Conservation (phyloP, 371 early-diverging fungal genomes). For the Mucor mucedo region DNA sequence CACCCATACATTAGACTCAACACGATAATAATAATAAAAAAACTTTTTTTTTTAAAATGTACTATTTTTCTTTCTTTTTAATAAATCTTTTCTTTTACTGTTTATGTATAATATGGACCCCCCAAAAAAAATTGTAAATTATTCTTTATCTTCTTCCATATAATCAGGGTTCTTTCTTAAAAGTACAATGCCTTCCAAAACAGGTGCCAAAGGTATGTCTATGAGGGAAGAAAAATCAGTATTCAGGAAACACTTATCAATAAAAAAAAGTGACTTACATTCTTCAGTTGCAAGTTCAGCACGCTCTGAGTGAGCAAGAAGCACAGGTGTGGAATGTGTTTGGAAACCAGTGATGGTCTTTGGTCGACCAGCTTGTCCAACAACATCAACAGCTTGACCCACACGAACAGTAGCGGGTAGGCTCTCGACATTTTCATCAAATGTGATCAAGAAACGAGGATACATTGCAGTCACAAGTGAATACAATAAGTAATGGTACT, state of each 20-base stretch:
- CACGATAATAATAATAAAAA: constrained; percentile 17
- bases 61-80: background rate
- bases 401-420: constrained; percentile 92
- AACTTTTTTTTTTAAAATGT: constrained; percentile 8
- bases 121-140: constrained; percentile 1
- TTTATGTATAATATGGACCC: constrained; percentile 6
- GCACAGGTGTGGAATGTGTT: constrained; percentile 97
- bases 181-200: constrained; percentile 95
- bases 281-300: constrained; percentile 98
- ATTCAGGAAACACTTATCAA: background rate
- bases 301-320: constrained; percentile 94
- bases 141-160: constrained; percentile 74
- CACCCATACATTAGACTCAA: constrained; percentile 53
- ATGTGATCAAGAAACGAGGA: constrained; percentile 96
- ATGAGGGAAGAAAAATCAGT: constrained; percentile 9
- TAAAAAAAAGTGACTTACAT: constrained; percentile 53
- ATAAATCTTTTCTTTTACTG: constrained; percentile 6
- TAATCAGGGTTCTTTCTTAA: constrained; percentile 92
- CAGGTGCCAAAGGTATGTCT: constrained; percentile 77
- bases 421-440: constrained; percentile 84
- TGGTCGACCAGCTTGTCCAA: constrained; percentile 99
- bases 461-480: constrained; percentile 93
- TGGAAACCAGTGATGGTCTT: constrained; percentile 99
- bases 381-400: constrained; percentile 98
- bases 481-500: constrained; percentile 93